Base-by-base conservation (phyloP, 2,329 filamentous ascomycete genomes). In the Xylariaceae sp. region DNA sequence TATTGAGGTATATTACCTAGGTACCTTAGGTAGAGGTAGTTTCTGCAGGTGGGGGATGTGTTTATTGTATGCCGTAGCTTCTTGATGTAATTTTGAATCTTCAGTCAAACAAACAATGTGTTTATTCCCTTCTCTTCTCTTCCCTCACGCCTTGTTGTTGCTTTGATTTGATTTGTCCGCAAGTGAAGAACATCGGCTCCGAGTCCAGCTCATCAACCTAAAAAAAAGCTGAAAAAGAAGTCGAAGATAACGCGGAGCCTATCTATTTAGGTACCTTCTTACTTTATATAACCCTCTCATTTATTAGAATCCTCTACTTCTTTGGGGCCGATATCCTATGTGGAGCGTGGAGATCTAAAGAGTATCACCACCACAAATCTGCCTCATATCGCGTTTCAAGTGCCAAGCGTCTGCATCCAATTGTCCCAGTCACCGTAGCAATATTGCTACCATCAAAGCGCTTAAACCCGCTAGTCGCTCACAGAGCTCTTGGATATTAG, bases 291-390 rank as follows among this genome's bases (percentile, higher is more conserved):
- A n/a, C n/a, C n/a, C n/a, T n/a, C n/a, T n/a, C n/a, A n/a, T n/a
- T n/a, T n/a, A n/a, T n/a, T n/a, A n/a, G n/a, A n/a, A n/a, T n/a
- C n/a, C n/a, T n/a, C 4, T 26, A 39, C 16, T 14, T 39, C 16
- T 23, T 36, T 28, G 9, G 33, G 11, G n/a, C 46, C 24, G 16
- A 23, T 49, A 28, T 9, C 23, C 14, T 19, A 17, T 33, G 28
- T 12, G 17, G n/a, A 24, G 31, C n/a, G 37, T 52, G 39, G 26
- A 45, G 31, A 44, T 33, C 17, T 21, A 12, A 40, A 8, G 16
- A 21, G 37, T 39, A 41, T 43, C 54, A 33, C 39, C 24, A 40
- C 40, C 44, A 53, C 48, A 16, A 39, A 44, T 28, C 17, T 37
- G 17, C 48, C 33, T 41, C 48, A 44, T 17, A 24, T 39, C 43